phyloP scores from a whole-genome alignment of 345 rosid species.

The Pseudoturritis turrita region DNA sequence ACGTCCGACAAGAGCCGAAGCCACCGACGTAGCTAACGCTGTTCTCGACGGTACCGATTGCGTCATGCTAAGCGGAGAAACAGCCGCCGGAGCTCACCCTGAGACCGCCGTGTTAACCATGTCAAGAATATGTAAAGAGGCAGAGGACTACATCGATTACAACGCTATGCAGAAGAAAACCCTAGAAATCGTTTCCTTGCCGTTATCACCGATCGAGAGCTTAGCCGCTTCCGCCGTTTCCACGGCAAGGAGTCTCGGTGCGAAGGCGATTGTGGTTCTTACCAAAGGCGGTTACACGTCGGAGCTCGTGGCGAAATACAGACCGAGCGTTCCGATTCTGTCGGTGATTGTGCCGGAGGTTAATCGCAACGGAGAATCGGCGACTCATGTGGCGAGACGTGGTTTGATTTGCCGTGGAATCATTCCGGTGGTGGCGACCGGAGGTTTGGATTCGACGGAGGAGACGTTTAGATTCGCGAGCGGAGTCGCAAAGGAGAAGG shows the following conservation, averaged over 20 bases:
- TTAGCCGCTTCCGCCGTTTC: constrained; percentile 57
- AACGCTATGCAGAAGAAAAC: constrained; percentile 45
- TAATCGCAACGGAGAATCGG: constrained; percentile 36
- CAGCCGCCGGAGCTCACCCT: constrained; percentile 71
- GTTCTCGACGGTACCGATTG: constrained; percentile 75
- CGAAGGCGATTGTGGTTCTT: constrained; percentile 51
- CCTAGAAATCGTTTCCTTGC: constrained; percentile 42
- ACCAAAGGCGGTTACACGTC: constrained; percentile 59
- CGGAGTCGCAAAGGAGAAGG: constrained; percentile 42
- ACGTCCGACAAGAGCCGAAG: constrained; percentile 72
- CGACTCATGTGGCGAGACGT: constrained; percentile 46
- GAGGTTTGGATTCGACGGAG: constrained; percentile 44
- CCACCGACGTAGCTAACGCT: constrained; percentile 76
- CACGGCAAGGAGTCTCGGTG: constrained; percentile 40
- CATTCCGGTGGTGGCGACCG: constrained; percentile 47
- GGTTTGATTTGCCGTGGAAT: constrained; percentile 57
- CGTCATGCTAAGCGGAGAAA: constrained; percentile 76
- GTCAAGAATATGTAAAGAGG: constrained; percentile 65
- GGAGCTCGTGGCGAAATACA: constrained; percentile 53
- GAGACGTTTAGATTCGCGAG: constrained; percentile 49
- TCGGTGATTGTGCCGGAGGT: constrained; percentile 49
- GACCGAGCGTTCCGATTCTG: constrained; percentile 57
- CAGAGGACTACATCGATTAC: constrained; percentile 50
- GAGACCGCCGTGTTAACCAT: constrained; percentile 53
- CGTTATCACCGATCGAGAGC: constrained; percentile 54